Conservation (phyloP, 805 yeast species). For the Wickerhamiella allomyrinae region DNA sequence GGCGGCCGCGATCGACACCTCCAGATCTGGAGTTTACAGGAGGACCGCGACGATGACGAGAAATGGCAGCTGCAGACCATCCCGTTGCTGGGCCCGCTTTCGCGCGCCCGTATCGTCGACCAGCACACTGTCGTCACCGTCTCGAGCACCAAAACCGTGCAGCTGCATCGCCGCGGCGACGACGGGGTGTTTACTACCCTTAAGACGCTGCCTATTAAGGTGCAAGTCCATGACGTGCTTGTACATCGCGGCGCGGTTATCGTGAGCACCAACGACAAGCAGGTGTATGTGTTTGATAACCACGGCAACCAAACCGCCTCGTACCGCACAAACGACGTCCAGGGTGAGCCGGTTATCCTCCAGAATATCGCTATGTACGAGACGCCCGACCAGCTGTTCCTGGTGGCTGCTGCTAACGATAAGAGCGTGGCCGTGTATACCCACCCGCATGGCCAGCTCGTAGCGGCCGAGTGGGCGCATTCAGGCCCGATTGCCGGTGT, state of each 20-base stretch:
- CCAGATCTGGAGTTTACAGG: constrained; percentile 10
- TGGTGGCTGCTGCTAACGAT: constrained; percentile 33
- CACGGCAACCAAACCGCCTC: constrained; percentile 4
- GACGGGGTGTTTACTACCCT: constrained; percentile 25
- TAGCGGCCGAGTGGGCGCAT: constrained; percentile 47
- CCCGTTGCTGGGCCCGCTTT: constrained; percentile 32
- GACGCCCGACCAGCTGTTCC: constrained; percentile 1
- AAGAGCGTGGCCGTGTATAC: constrained; percentile 41
- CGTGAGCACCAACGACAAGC: constrained; percentile 15
- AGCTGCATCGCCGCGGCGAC: constrained; percentile 31
- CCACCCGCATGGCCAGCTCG: constrained; percentile 31
- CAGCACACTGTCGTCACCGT: constrained; percentile 15
- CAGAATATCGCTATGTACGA: constrained; percentile 7
- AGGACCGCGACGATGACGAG: constrained; percentile 1
- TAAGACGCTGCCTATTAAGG: constrained; percentile 36
- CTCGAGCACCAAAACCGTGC: constrained; percentile 40
- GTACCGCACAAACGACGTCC: constrained; percentile 11
- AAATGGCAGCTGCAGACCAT: constrained; percentile 48
- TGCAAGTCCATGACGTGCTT: constrained; percentile 35
- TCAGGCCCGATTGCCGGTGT: constrained; percentile 38
- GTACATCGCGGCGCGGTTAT: constrained; percentile 1
- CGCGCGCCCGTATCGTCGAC: constrained; percentile 35
- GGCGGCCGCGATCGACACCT: constrained; percentile 16
- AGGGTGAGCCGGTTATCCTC: constrained; percentile 11
- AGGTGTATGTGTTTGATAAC: constrained; percentile 8